A percentile compares a stretch with the other conserved stretches of the same genome.
phyloP scores from a whole-genome alignment of 768 basidiomycete species.

The Pleurotus eryngii region DNA sequence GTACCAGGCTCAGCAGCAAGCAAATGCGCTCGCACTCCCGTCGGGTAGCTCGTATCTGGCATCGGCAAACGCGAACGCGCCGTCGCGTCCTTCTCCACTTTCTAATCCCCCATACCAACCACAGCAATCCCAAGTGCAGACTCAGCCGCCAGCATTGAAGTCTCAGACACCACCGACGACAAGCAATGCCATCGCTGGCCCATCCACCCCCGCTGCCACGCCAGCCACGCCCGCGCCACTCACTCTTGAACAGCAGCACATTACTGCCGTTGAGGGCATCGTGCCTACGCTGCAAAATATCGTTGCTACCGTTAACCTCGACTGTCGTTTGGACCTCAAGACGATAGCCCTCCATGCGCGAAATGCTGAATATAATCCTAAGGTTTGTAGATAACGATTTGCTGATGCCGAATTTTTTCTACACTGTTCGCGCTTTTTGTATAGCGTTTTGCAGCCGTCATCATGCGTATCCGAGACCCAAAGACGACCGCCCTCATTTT shows the following conservation, averaged over 20 bases:
- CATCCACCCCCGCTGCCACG: constrained; percentile 36
- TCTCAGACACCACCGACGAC: constrained; percentile 23
- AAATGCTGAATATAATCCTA: constrained; percentile 99
- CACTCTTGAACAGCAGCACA: constrained; percentile 89
- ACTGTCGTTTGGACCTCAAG: constrained; percentile 95
- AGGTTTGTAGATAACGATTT: constrained; percentile 73
- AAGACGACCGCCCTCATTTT: constrained; percentile 99
- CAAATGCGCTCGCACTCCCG: constrained; percentile 54
- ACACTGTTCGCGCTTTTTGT: constrained; percentile 35
- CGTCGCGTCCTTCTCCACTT: constrained; percentile 54
- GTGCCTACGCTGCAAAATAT: constrained; percentile 99
- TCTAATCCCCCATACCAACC: constrained; percentile 48
- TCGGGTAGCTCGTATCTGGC: constrained; percentile 48
- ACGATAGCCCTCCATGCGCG: constrained; percentile 97
- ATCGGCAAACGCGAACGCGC: constrained; percentile 32
- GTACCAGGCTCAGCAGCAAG: constrained; percentile 33
- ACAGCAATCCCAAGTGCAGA: constrained; percentile 22
- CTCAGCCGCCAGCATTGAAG: constrained; percentile 20
- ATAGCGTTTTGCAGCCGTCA: constrained; percentile 99
- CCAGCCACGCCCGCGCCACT: constrained; percentile 69
- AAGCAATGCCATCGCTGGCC: constrained; percentile 47
- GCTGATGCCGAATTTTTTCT: constrained; percentile 61
- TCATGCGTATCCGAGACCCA: constrained; percentile 99
- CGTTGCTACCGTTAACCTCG: constrained; percentile 97
- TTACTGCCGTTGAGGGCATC: constrained; percentile 95